Evolutionary conservation across 2,329 filamentous ascomycete genomes (phyloP).

Genomic region (Metarhizium robertsii): DNA sequence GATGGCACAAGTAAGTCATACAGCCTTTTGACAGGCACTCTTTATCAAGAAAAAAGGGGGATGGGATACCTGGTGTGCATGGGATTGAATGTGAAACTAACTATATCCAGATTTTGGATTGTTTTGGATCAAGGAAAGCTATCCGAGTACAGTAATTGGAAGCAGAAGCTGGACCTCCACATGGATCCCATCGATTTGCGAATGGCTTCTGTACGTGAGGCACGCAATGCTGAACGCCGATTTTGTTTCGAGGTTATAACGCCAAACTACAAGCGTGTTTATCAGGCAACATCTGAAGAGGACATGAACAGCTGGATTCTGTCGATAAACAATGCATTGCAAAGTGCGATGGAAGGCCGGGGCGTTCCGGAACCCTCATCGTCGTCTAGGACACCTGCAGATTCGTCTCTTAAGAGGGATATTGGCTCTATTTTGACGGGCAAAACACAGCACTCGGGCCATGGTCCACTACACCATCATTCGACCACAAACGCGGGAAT

Average conservation of each 20-base stretch:
- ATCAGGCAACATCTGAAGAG: constrained; percentile 95
- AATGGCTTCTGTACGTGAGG: constrained; percentile 93
- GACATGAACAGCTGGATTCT: constrained; percentile 97
- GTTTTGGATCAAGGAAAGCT: constrained; percentile 93
- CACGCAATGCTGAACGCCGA: constrained; percentile 83
- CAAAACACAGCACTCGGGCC: constrained; percentile 67
- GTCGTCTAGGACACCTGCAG: constrained; percentile 26
- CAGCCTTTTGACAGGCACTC: not conserved
- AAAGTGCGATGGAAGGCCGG: constrained; percentile 86
- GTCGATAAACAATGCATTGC: constrained; percentile 92
- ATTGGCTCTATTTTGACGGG: constrained; percentile 90
- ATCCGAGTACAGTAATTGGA: constrained; percentile 99
- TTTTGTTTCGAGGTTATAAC: constrained; percentile 99
- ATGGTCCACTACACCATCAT: constrained; percentile 41
- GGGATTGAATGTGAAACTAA: constrained; percentile 8
- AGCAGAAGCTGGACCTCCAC: constrained; percentile 89
- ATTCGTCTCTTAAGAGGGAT: constrained; percentile 63
- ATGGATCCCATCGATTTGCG: constrained; percentile 97
- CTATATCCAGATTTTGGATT: constrained; percentile 77
- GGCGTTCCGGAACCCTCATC: constrained; percentile 46
- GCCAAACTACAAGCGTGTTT: constrained; percentile 89
- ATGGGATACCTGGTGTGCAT: no score
- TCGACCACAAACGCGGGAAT: constrained; percentile 38
- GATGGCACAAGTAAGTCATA: constrained; percentile 85
- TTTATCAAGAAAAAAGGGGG: not conserved